Base-by-base conservation (phyloP, 192 early-diverging fungal species). In the Radiomyces spectabilis region DNA sequence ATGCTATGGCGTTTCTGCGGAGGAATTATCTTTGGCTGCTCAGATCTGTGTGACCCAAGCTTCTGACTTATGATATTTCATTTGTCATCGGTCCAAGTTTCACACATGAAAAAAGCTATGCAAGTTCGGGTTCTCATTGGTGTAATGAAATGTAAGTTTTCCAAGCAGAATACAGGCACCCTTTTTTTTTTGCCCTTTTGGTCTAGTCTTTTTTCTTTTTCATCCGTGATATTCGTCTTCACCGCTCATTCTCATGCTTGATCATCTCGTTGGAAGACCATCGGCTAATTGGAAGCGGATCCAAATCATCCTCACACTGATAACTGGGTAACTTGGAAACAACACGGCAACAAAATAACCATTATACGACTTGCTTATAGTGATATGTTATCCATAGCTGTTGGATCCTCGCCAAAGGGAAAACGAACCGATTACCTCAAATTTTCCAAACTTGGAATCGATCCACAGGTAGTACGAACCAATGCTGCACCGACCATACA, bases 181-280 rank as follows among this genome's bases (percentile, higher is more conserved):
- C 24, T 44, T 44, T 44, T 35, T 35, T 44, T 44, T 44, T n/a
- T 44, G 8, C 18, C 18, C 18, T 44, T 44, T 0, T 44, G 8
- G 10, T 9, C 18, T 12, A 15, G n/a, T 44, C 5, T 26, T 18
- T 44, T 44, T 18, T 44, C 10, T 5, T 44, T 44, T 44, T 44
- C 8, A 22, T 26, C 5, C n/a, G 21, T 26, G 12, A 44, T 27
- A 10, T 45, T 18, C 46, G 12, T 51, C 27, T 50, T 12, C 48
- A 13, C 21, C 24, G n/a, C 25, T 29, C 33, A 13, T 24, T 40
- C 30, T 24, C 7, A 97, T 98, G 92, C 71, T 98, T 26, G 95
- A 95, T 60, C 92, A 98, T 64, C 74, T 92, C 8, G 72, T 91
- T 19, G 95, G 95, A 5, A 88, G 84, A 48, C 95, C 95, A 15